Base-by-base conservation (phyloP, 2,329 filamentous ascomycete species). In the Nigrospora osmanthi region DNA sequence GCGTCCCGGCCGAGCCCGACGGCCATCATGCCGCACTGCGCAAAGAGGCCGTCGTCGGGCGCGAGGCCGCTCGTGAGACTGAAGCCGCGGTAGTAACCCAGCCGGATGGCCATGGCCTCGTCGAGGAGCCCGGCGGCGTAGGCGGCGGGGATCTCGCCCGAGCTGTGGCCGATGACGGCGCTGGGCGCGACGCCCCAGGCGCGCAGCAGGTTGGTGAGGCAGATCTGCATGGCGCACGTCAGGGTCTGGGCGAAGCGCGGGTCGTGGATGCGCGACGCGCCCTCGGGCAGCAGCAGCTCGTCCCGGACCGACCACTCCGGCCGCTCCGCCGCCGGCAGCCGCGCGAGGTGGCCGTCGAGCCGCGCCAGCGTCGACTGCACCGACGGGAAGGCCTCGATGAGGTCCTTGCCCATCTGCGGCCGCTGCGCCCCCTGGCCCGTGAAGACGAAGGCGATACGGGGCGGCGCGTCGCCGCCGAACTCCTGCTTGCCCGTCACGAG, bases 81-180 rank as follows among this genome's bases (percentile, higher is more conserved):
- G 32, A 34, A 34, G 10, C 32, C 32, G 32, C 32, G 32, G 32
- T 10, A 34, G 32, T 34, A 34, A 10, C 32, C 32, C 10, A 34
- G 10, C 32, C 10, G 10, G 32, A 34, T 34, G 32, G 32, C 10
- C 32, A 34, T 34, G 10, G 10, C 14, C 32, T 34, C 32, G 10
- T 56, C 53, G 39, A 49, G 53, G 43, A 9, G 61, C 56, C 45
- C 65, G 45, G 46, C 58, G 53, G 50, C 49, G 36, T 54, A 55
- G 40, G 53, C 52, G 10, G 53, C 53, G 11, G 43, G 49, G 36
- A 55, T 51, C 38, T 55, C 53, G 6, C 35, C 62, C 23, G n/a
- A n/a, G 10, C 50, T 53, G 37, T 56, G 57, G 10, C 62, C 49
- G n/a, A 54, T 48, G 10, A 67, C 59, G 0, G 53, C 54, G 0